Evolutionary conservation across 768 basidiomycete genomes (phyloP).

Genomic region (Serendipita indica): DNA sequence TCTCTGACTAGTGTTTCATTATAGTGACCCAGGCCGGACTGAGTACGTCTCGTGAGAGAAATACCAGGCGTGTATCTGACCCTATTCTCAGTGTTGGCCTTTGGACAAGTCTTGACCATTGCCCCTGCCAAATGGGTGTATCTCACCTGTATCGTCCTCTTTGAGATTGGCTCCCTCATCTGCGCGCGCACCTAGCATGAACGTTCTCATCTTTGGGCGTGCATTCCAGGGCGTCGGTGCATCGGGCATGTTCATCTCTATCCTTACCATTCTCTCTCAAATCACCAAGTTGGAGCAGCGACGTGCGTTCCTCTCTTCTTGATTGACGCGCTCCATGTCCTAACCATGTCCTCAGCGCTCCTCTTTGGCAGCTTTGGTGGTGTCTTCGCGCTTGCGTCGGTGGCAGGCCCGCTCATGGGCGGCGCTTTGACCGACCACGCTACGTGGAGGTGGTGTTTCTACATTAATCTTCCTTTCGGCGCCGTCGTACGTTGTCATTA

Average conservation of each 20-base stretch:
- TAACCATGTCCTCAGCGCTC: constrained; percentile 15
- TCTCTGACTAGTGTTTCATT: too few species aligned
- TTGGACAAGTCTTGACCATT: constrained; percentile 22
- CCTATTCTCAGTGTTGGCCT: constrained; percentile 21
- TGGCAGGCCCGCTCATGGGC: constrained; percentile 3
- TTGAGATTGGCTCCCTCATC: constrained; percentile 27
- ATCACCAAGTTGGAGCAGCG: background rate
- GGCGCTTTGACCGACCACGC: constrained; percentile 22
- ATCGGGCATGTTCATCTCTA: constrained; percentile 21
- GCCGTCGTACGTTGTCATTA: background rate
- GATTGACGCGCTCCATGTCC: background rate
- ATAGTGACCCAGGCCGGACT: too few species aligned
- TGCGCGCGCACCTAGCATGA: background rate
- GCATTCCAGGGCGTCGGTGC: constrained; percentile 34
- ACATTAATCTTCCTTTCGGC: constrained; percentile 6
- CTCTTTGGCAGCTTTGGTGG: constrained; percentile 30
- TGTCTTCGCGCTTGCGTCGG: constrained; percentile 22
- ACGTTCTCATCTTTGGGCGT: constrained; percentile 26
- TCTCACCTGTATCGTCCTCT: constrained; percentile 20
- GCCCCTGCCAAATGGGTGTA: constrained; percentile 23
- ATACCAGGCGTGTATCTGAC: background rate
- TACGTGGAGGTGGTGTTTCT: constrained; percentile 28
- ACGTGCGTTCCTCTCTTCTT: background rate
- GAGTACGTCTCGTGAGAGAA: too few species aligned
- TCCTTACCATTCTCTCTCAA: constrained; percentile 17